These are phyloP conservation scores for Yamadazyma conglobata DNA, from an alignment of 1,139 yeast species.

Conservation along the genomic window DNA sequence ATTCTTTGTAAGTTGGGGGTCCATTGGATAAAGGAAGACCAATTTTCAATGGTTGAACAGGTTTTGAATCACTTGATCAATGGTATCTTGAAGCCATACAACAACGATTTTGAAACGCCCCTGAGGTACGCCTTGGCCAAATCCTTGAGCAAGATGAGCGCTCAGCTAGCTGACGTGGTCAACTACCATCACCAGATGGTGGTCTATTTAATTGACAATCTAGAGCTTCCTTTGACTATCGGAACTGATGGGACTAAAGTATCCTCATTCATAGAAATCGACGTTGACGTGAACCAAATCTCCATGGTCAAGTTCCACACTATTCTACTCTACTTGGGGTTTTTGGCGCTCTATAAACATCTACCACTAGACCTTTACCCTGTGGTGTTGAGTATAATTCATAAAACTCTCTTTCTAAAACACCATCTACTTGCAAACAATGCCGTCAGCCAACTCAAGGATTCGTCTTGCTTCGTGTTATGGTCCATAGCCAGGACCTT, in stretches of 20 bases:
- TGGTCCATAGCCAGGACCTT: constrained; percentile 33
- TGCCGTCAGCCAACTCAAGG: constrained; percentile 69
- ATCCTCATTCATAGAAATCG: constrained; percentile 12
- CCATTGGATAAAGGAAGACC: constrained; percentile 13
- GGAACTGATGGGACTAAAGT: constrained; percentile 15
- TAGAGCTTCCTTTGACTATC: constrained; percentile 18
- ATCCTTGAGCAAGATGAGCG: constrained; percentile 24
- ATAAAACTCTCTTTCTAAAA: constrained; percentile 36
- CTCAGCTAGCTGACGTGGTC: constrained; percentile 15
- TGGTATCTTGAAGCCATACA: constrained; percentile 21
- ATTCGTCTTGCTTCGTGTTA: constrained; percentile 73
- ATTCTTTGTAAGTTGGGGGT: constrained; percentile 30
- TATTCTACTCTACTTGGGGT: constrained; percentile 34
- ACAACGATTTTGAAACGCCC: constrained; percentile 27
- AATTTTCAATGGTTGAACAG: constrained; percentile 19
- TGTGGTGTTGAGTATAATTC: constrained; percentile 27
- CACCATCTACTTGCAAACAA: constrained; percentile 28
- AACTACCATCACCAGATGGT: constrained; percentile 37
- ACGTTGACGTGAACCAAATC: constrained; percentile 19
- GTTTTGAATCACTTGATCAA: constrained; percentile 30
- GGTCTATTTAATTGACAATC: constrained; percentile 23
- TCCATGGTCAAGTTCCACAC: constrained; percentile 35
- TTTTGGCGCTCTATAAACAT: constrained; percentile 25
- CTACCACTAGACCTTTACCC: constrained; percentile 27
- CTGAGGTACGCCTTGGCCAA: constrained; percentile 40